Evolutionary conservation across 2,329 filamentous ascomycete species (phyloP).

Genomic region (Incumbomyces delicatus): DNA sequence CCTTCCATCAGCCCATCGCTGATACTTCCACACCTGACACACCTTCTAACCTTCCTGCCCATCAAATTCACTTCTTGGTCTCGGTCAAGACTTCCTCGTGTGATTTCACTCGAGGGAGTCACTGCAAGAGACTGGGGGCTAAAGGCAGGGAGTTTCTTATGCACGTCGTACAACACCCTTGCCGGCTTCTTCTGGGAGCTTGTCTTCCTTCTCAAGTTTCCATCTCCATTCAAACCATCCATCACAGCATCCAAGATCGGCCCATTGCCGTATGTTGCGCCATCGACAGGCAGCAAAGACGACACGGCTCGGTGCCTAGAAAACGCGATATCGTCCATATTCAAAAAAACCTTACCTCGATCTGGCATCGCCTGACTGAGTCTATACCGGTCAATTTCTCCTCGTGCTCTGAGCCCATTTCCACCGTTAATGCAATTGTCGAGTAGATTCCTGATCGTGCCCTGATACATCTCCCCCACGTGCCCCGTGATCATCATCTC

Average conservation of each 20-base stretch:
- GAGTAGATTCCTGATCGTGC: slow-evolving; percentile 54
- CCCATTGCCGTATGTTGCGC: not conserved
- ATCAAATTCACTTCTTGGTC: not conserved
- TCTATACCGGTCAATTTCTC: slow-evolving; percentile 52
- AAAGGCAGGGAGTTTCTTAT: slow-evolving; percentile 12
- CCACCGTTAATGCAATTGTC: slow-evolving; percentile 56
- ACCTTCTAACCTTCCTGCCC: slow-evolving; percentile 10
- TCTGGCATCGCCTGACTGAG: slow-evolving; percentile 37
- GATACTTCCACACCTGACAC: slow-evolving; percentile 20
- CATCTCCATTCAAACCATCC: slow-evolving; percentile 4
- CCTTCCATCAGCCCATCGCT: slow-evolving; percentile 18
- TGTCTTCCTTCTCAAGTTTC: not conserved
- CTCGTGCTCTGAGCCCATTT: slow-evolving; percentile 52
- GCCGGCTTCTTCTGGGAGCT: not conserved
- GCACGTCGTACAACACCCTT: slow-evolving; percentile 15
- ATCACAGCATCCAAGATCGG: slow-evolving; percentile 5
- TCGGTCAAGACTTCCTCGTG: not conserved
- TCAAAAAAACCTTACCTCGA: slow-evolving; percentile 16
- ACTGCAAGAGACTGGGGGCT: not conserved
- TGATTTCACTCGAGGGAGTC: not conserved
- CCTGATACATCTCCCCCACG: slow-evolving; percentile 17
- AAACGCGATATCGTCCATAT: slow-evolving; percentile 50
- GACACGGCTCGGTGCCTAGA: not conserved
- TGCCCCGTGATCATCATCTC: slow-evolving; percentile 20
- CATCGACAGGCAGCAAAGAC: not conserved